Base-by-base conservation (phyloP, 208 protist genomes). In the Wallacemonas sp. region DNA sequence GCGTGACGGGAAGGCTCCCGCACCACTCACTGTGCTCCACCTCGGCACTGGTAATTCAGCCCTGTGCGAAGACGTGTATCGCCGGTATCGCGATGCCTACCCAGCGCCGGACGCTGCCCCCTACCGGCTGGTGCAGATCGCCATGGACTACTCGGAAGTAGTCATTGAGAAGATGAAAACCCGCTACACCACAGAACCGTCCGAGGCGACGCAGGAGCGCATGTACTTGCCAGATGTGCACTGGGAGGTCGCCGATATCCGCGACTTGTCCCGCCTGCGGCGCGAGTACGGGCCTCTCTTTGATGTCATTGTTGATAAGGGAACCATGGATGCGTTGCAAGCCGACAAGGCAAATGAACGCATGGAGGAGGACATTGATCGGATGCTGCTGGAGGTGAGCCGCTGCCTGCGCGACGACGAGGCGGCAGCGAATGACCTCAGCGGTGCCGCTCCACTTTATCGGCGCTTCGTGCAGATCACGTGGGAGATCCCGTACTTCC, bases 271-370 rank as follows among this genome's bases (percentile, higher is more conserved):
- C n/a, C 44, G 26, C 3, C 75, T 92, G 34, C 66, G 71, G 17
- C 48, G 36, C 33, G 37, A 19, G 17, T 71, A 80, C 33, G 83
- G 84, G 30, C 81, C 83, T 5, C 71, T 36, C 38, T 92, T 95
- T 67, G 89, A 95, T 42, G 62, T 84, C 13, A 71, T 95, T 17
- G 53, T 95, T 24, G 89, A 95, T 46, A 95, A 92, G 73, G 86
- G 83, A 19, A 93, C 84, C 57, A 93, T 95, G 89, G 89, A 95
- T 60, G 84, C 86, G 1, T 58, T 95, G 45, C 84, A 95, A 63
- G 78, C 84, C 3, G 81, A 83, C 59, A 85, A 87, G 24, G 42
- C 57, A 0, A 79, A 70, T 32, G 44, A 66, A 0, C 58, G 46
- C n/a, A 79, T 78, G 68, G 71, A 85, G 5, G 77, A 76, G 5